A percentile compares a stretch with the other conserved stretches of the same genome.
Evolutionary conservation across 2,329 filamentous ascomycete species (phyloP).

Genomic region (Paecilomyces niveus): DNA sequence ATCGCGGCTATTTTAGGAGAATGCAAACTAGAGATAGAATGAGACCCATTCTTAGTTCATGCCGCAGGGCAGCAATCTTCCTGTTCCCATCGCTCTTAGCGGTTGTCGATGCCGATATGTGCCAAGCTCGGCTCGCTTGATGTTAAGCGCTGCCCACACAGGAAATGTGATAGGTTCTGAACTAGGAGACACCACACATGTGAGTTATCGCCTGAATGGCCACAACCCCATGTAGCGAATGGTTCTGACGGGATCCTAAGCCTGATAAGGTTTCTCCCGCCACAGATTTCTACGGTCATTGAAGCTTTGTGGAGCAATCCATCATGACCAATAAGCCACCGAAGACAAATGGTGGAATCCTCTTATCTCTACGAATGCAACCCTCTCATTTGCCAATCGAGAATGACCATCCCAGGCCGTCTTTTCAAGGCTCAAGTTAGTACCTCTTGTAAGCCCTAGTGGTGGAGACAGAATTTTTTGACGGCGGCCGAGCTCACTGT

Average conservation of each 20-base stretch:
- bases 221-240: neutral
- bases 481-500: neutral
- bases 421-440: neutral
- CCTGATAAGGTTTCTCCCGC: neutral
- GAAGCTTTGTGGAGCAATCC: constrained; percentile 11
- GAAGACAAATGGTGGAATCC: neutral
- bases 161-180: neutral
- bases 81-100: neutral
- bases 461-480: neutral
- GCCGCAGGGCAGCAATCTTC: neutral
- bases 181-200: neutral
- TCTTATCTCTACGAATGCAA: neutral
- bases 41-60: neutral
- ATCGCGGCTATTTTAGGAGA: neutral
- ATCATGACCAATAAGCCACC: neutral
- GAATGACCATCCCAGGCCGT: neutral
- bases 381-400: neutral
- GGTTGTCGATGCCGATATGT: neutral
- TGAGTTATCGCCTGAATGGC: neutral
- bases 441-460: neutral
- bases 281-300: neutral
- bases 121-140: neutral
- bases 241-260: neutral
- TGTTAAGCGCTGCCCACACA: neutral
- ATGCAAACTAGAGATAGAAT: neutral